A percentile compares a stretch with the other conserved stretches of the same genome.
Conservation (phyloP, 2,329 filamentous ascomycete genomes). For the Ramularia endophylla region DNA sequence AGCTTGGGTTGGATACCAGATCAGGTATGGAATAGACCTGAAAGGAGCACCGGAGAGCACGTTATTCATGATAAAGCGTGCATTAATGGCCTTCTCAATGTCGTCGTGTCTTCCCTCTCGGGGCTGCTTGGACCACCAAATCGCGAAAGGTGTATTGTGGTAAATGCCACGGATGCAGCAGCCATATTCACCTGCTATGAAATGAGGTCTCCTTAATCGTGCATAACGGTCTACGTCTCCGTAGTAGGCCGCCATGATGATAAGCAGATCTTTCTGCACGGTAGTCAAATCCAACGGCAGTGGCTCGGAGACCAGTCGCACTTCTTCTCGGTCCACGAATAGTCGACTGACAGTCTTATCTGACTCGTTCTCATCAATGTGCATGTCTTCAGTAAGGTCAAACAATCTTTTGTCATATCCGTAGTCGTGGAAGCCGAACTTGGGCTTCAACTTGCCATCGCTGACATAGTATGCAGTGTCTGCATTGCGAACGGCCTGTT, state of each 20-base stretch:
- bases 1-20: slow-evolving; percentile 19
- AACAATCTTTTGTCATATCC: slow-evolving; percentile 17
- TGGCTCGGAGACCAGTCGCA: slow-evolving; percentile 25
- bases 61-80: slow-evolving; percentile 31
- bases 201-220: slow-evolving; percentile 29
- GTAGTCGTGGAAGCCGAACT: background rate
- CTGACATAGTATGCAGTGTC: background rate
- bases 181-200: slow-evolving; percentile 22
- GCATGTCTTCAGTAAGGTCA: slow-evolving; percentile 31
- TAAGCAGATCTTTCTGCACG: slow-evolving; percentile 35
- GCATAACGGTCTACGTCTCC: slow-evolving; percentile 38
- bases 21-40: slow-evolving; percentile 11
- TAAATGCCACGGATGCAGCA: slow-evolving; percentile 34
- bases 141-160: slow-evolving; percentile 34
- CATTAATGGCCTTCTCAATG: slow-evolving; percentile 18
- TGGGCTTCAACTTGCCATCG: background rate
- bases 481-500: slow-evolving; percentile 5
- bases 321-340: background rate
- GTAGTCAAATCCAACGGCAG: slow-evolving; percentile 34
- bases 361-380: too few relatives aligned
- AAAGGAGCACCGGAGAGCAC: slow-evolving; percentile 18
- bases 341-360: slow-evolving; percentile 7
- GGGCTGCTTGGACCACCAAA: slow-evolving; percentile 26
- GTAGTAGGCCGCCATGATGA: slow-evolving; percentile 34
- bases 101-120: slow-evolving; percentile 1